These are phyloP conservation scores for Groenewaldozyma auringiensis DNA, from an alignment of 1,139 yeast species.

Conservation along the genomic window DNA sequence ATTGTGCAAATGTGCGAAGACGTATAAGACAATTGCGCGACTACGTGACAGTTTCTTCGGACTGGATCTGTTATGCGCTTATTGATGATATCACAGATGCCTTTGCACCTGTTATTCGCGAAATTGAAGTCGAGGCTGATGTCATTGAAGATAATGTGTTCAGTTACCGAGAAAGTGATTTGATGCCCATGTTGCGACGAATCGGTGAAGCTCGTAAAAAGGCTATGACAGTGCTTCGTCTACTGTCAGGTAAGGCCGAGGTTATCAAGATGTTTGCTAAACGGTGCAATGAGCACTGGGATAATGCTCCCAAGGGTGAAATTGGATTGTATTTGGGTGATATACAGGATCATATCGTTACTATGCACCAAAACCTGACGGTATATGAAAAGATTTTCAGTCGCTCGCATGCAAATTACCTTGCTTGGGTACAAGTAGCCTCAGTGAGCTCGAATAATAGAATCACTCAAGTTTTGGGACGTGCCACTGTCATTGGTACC, in stretches of 20 bases:
- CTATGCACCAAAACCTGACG: constrained; percentile 85
- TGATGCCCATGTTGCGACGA: constrained; percentile 55
- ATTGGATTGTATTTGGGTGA: constrained; percentile 76
- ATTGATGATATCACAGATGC: constrained; percentile 93
- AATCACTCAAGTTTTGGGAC: constrained; percentile 79
- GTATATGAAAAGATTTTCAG: constrained; percentile 91
- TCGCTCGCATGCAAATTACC: constrained; percentile 82
- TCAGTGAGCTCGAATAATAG: constrained; percentile 77
- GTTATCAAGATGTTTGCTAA: constrained; percentile 96
- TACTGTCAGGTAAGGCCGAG: constrained; percentile 91
- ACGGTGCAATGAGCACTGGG: constrained; percentile 70
- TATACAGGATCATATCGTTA: constrained; percentile 94
- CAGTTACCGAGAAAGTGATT: constrained; percentile 54
- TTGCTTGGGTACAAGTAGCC: constrained; percentile 91
- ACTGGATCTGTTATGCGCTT: constrained; percentile 90
- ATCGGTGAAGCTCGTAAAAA: constrained; percentile 86
- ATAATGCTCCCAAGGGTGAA: constrained; percentile 36
- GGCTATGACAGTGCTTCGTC: constrained; percentile 87
- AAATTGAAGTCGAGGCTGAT: constrained; percentile 85
- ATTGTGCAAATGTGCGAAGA: constrained; percentile 81
- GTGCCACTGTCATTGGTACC: constrained; percentile 87
- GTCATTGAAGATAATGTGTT: constrained; percentile 82
- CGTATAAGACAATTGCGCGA: constrained; percentile 87
- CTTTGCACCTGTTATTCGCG: constrained; percentile 83
- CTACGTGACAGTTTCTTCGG: constrained; percentile 79